Evolutionary conservation across 2,329 filamentous ascomycete species (phyloP).

Genomic region (Orbilia quercus): DNA sequence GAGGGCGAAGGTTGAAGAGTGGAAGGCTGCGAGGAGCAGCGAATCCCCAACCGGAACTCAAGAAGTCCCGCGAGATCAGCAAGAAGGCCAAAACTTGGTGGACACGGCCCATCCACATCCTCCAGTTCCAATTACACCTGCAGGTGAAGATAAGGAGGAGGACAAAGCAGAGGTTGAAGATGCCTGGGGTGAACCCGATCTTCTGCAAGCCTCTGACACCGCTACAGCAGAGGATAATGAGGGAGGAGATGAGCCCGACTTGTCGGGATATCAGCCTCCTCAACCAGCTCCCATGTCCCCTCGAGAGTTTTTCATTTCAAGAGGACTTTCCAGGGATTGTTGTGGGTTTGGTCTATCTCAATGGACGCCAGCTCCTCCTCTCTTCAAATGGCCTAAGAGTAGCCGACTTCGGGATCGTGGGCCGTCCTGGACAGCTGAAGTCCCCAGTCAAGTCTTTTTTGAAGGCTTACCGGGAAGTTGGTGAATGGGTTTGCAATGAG

Average conservation of each 20-base stretch:
- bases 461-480: slow-evolving; percentile 26
- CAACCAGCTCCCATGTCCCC: slow-evolving; percentile 20
- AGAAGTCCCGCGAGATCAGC: background rate
- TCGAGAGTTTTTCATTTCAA: slow-evolving; percentile 35
- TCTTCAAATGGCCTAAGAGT: background rate
- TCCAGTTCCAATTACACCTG: background rate
- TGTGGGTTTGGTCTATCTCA: background rate
- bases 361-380: background rate
- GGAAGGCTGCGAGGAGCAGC: background rate
- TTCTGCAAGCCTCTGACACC: slow-evolving; percentile 2
- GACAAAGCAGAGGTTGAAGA: slow-evolving; percentile 1
- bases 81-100: background rate
- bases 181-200: background rate
- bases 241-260: background rate
- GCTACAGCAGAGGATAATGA: background rate
- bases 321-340: slow-evolving; percentile 22
- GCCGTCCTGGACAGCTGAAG: slow-evolving; percentile 28
- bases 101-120: background rate
- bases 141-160: background rate
- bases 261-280: background rate
- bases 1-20: slow-evolving; percentile 14
- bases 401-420: slow-evolving; percentile 8
- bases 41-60: background rate
- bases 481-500: slow-evolving; percentile 9
- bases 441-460: slow-evolving; percentile 22